These are phyloP conservation scores for Coleophoma cylindrospora DNA, from an alignment of 2,329 filamentous ascomycete genomes.

Conservation along the genomic window DNA sequence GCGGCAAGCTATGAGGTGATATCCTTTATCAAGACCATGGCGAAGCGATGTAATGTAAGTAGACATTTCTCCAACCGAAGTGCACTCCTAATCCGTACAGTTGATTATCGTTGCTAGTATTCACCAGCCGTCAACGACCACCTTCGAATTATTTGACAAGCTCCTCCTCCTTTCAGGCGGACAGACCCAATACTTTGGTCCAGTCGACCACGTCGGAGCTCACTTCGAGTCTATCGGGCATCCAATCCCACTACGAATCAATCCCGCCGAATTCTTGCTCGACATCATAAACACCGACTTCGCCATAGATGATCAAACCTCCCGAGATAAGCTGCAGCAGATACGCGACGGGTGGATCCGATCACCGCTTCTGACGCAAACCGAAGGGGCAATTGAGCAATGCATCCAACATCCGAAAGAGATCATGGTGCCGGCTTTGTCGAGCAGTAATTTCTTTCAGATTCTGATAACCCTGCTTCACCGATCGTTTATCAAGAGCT, in stretches of 20 bases:
- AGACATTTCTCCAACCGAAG: conserved; percentile 5
- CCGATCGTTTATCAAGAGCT: conserved; percentile 76
- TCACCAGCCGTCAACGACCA: conserved; percentile 78
- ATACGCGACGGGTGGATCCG: conserved; percentile 52
- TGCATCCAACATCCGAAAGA: conserved; percentile 8
- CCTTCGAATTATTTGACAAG: conserved; percentile 77
- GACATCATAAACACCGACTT: conserved; percentile 79
- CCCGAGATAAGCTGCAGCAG: conserved; percentile 41
- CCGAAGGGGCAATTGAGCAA: conserved; percentile 21
- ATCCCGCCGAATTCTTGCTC: conserved; percentile 76
- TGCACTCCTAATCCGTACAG: conserved; percentile 31
- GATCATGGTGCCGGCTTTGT: conserved; percentile 18
- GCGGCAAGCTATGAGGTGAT: conserved; percentile 72
- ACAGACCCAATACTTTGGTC: conserved; percentile 68
- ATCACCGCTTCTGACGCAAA: conserved; percentile 35
- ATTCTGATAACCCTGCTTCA: conserved; percentile 65
- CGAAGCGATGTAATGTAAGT: conserved; percentile 58
- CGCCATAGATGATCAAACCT: conserved; percentile 40
- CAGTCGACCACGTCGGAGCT: conserved; percentile 46
- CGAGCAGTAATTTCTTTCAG: conserved; percentile 24
- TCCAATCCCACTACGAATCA: conserved; percentile 63
- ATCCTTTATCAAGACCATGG: conserved; percentile 62
- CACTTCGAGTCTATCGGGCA: conserved; percentile 61
- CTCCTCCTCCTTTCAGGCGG: conserved; percentile 69
- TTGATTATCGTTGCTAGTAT: conserved; percentile 78